These are phyloP conservation scores for Eimeria falciformis DNA, from an alignment of 169 alveolate genomes.

Conservation along the genomic window DNA sequence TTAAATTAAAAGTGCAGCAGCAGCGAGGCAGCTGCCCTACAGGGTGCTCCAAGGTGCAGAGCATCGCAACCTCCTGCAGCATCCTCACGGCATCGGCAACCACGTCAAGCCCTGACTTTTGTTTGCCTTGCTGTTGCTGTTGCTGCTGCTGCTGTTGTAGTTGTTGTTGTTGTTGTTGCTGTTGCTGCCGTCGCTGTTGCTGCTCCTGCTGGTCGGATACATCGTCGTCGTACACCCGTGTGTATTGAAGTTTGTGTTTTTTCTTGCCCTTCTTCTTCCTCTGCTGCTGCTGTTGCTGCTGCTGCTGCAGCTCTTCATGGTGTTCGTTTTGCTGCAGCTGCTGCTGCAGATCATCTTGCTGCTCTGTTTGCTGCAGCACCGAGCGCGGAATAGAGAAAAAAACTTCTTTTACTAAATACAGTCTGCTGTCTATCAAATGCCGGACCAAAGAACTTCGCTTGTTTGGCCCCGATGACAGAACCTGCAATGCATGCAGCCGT, in stretches of 20 bases:
- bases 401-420: not conserved
- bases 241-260: not conserved
- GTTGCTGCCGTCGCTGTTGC: not conserved
- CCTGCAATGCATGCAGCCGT: too few species aligned
- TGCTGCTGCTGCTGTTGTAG: conserved; percentile 40
- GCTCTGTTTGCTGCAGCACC: not conserved
- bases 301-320: not conserved
- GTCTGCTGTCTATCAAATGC: conserved; percentile 22
- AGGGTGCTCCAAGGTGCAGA: conserved; percentile 32
- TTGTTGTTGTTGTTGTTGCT: conserved; percentile 1
- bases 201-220: not conserved
- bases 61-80: conserved; percentile 30
- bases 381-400: conserved; percentile 12
- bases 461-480: not conserved
- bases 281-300: not conserved
- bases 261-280: not conserved
- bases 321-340: conserved; percentile 3
- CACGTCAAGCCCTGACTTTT: not conserved
- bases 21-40: not conserved
- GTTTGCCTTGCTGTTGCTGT: not conserved
- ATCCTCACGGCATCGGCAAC: not conserved
- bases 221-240: not conserved
- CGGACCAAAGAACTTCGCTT: conserved; percentile 8
- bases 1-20: not conserved
- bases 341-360: not conserved